Conservation (phyloP, 2,329 filamentous ascomycete species). For the Penicillium glabrum region DNA sequence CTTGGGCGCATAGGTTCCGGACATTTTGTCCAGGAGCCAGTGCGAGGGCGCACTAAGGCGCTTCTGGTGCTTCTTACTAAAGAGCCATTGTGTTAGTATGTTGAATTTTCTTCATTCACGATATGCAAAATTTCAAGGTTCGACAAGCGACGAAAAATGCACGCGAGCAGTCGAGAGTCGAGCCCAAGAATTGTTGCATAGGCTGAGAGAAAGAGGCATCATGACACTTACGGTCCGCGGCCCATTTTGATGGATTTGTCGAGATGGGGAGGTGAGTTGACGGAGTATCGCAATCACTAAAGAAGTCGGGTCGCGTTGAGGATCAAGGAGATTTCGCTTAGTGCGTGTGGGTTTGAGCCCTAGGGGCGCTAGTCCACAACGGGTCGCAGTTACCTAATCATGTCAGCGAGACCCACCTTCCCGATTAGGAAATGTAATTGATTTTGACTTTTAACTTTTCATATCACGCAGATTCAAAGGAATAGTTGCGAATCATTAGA, state of each 20-base stretch:
- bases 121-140: slow-evolving; percentile 1
- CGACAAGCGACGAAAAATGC: slow-evolving; percentile 4
- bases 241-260: slow-evolving; percentile 52
- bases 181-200: slow-evolving; percentile 1
- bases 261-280: slow-evolving; percentile 37
- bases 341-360: slow-evolving; percentile 31
- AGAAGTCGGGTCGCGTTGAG: slow-evolving; percentile 15
- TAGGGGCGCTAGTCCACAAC: slow-evolving; percentile 30
- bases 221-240: slow-evolving; percentile 58
- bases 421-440: slow-evolving; percentile 6
- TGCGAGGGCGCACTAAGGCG: slow-evolving; percentile 97
- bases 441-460: not conserved
- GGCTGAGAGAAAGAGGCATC: slow-evolving; percentile 3
- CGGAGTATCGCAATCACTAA: slow-evolving; percentile 35
- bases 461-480: not conserved
- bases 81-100: slow-evolving; percentile 30
- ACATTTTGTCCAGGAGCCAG: slow-evolving; percentile 99
- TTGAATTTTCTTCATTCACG: not conserved
- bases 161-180: not conserved
- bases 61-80: slow-evolving; percentile 99
- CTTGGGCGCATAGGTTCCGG: slow-evolving; percentile 75
- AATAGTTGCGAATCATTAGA: not conserved
- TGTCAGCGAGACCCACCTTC: slow-evolving; percentile 6
- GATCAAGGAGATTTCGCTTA: slow-evolving; percentile 33
- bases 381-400: slow-evolving; percentile 3